Percentiles rank a stretch among this genome's conserved stretches.
These are phyloP conservation scores for Talaromyces sp. DNA, from an alignment of 2,329 filamentous ascomycete genomes.

Conservation along the genomic window DNA sequence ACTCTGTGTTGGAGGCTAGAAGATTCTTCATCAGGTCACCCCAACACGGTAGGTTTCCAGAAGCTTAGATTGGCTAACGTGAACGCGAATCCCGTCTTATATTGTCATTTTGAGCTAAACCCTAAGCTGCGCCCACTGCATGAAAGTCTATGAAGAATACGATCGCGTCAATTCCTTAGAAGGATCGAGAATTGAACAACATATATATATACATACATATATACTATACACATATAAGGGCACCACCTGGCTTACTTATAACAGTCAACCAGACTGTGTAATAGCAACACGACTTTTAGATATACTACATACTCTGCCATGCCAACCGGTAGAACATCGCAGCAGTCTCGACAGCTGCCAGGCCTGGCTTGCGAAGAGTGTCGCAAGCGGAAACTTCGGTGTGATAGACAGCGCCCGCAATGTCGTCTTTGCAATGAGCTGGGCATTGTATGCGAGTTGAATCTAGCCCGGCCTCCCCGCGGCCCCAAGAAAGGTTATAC, in stretches of 20 bases:
- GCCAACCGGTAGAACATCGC: neutral
- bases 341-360: conserved; percentile 23
- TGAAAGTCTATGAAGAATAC: neutral
- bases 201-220: too few species aligned
- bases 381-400: conserved; percentile 30
- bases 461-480: conserved; percentile 25
- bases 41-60: neutral
- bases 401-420: conserved; percentile 27
- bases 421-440: conserved; percentile 29
- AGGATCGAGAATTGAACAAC: too few species aligned
- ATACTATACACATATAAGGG: neutral
- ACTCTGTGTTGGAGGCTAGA: neutral
- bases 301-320: neutral
- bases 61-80: neutral
- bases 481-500: conserved; percentile 30
- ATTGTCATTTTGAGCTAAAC: neutral
- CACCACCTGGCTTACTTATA: neutral
- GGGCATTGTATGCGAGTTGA: conserved; percentile 25
- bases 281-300: neutral
- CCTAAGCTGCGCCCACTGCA: neutral
- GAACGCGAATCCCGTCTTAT: neutral
- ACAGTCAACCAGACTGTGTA: neutral
- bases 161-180: neutral
- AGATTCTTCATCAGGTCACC: neutral
- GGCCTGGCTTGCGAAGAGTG: conserved; percentile 31